Evolutionary conservation across 768 basidiomycete species (phyloP).

Genomic region (Lactifluus rugatus): DNA sequence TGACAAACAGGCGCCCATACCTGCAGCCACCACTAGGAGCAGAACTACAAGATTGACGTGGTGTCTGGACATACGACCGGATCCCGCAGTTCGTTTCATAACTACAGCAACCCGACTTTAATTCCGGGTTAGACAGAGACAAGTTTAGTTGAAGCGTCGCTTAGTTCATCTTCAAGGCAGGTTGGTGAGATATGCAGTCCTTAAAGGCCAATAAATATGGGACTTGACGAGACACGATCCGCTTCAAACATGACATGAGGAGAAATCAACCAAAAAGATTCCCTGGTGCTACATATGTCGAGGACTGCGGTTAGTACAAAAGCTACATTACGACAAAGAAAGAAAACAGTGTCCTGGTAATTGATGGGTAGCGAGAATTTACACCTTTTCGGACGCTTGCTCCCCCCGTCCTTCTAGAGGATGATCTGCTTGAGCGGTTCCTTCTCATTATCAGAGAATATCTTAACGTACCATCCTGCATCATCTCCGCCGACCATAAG

Average conservation of each 20-base stretch:
- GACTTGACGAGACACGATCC: background rate
- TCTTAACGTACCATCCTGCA: conserved; percentile 28
- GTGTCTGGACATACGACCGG: too few relatives aligned
- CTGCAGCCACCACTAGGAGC: too few relatives aligned
- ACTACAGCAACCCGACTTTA: background rate
- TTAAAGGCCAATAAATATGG: too few relatives aligned
- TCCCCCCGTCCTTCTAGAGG: conserved; percentile 4
- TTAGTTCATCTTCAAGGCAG: background rate
- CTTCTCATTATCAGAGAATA: background rate
- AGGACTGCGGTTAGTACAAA: background rate
- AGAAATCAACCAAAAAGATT: background rate
- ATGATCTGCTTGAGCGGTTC: background rate
- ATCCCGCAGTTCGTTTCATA: background rate
- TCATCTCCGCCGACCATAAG: conserved; percentile 75
- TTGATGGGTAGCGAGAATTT: background rate
- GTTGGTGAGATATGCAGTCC: background rate
- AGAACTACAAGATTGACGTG: too few relatives aligned
- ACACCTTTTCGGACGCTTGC: background rate
- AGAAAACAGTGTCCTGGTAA: background rate
- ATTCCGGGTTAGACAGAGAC: background rate
- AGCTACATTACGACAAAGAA: conserved; percentile 1
- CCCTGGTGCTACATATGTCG: conserved; percentile 5
- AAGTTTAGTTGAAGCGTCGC: background rate
- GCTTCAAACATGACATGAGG: background rate
- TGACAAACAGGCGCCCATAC: background rate